Base-by-base conservation (phyloP, 2,329 filamentous ascomycete species). In the Cytospora chrysosperma region DNA sequence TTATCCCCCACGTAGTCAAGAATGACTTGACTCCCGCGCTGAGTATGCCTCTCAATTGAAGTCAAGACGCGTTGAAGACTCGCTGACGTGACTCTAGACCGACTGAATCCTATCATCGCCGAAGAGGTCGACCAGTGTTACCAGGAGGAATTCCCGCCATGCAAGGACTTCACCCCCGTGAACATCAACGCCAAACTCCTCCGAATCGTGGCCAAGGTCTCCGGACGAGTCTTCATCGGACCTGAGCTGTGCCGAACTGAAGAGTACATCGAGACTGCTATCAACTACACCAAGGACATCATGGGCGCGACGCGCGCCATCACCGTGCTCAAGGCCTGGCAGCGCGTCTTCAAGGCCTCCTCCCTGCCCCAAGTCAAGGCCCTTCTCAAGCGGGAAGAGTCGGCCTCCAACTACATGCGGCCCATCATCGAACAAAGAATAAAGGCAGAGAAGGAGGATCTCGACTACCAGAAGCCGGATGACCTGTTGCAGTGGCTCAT, bases 401-500 rank as follows among this genome's bases (percentile, higher is more conserved):
- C 75, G 30, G 76, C 75, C 0, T 68, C 73, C 8, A 67, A 63
- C 1, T 76, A 81, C 52, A 63, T 82, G 15, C 56, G 62, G 8
- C 77, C 78, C 2, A 59, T 79, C 0, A 70, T 81, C 8, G 59
- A 67, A 12, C 65, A 71, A 28, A 71, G 79, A 12, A 61, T 67
- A 34, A 68, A 70, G 26, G 67, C 69, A 15, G 62, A 64, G 52
- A 63, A 65, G 12, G 60, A 65, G 13, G 69, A 69, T 24, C 65
- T 63, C 3, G 57, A 66, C 49, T 65, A 56, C 13, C 66, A 70
- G 27, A 75, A 75, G 65, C 78, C 79, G 0, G 76, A 81, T 61
- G 81, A 83, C 65, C 78, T 82, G 72, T 71, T 80, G 26, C 77
- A 81, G 67, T 82, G 80, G 81, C 51, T 82, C 4, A 72, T 81